A percentile compares a stretch with the other conserved stretches of the same genome.
phyloP scores from a whole-genome alignment of 352 stramenopile genomes.

The Phytophthora sp. region DNA sequence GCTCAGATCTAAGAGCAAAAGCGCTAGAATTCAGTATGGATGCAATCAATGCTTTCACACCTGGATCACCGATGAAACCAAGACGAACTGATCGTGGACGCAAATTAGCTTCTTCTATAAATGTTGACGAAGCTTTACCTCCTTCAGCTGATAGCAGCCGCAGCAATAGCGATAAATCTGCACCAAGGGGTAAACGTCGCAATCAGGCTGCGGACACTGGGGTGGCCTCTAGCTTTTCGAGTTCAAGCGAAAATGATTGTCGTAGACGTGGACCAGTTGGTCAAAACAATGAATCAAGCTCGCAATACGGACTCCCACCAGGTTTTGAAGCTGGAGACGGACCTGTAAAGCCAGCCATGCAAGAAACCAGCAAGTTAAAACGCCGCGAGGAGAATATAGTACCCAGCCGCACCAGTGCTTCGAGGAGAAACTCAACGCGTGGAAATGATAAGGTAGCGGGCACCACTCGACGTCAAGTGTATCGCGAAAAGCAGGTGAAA shows the following conservation, averaged over 20 bases:
- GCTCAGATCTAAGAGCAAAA: conserved; percentile 23
- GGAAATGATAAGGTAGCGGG: conserved; percentile 25
- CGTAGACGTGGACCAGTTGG: conserved; percentile 3
- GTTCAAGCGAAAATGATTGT: conserved; percentile 14
- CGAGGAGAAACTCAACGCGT: conserved; percentile 29
- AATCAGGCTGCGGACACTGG: conserved; percentile 12
- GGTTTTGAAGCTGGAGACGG: conserved; percentile 24
- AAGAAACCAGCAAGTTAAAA: conserved; percentile 16
- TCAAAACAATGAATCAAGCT: conserved; percentile 14
- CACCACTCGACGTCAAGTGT: conserved; percentile 51
- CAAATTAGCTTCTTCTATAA: conserved; percentile 9
- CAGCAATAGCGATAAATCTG: conserved; percentile 7
- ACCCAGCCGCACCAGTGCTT: conserved; percentile 25
- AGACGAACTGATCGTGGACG: conserved; percentile 21
- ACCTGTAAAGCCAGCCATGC: conserved; percentile 3
- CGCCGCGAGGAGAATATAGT: conserved; percentile 28
- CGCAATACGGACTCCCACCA: background rate
- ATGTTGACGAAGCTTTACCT: background rate
- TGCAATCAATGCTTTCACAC: conserved; percentile 17
- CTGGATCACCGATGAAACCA: conserved; percentile 13
- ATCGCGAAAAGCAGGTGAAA: conserved; percentile 64
- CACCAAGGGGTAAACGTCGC: conserved; percentile 25
- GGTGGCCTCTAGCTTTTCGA: background rate
- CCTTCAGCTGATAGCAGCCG: conserved; percentile 14
- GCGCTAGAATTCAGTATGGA: conserved; percentile 31